phyloP scores from a whole-genome alignment of 2,329 filamentous ascomycete genomes.

The Samsoniella hepiali region DNA sequence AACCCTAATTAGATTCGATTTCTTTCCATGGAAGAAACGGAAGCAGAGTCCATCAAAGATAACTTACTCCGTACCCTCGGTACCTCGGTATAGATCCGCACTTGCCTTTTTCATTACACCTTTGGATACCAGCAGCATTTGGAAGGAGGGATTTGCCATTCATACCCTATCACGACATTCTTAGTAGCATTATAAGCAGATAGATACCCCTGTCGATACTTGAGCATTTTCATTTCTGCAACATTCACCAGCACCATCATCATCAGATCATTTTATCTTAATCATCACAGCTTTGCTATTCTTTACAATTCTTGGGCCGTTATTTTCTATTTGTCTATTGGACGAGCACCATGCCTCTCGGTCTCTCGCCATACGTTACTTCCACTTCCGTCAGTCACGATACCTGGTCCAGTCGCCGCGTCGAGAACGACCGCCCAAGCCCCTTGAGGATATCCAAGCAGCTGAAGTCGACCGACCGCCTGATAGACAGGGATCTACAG shows the following conservation, averaged over 20 bases:
- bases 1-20: slow-evolving; percentile 56
- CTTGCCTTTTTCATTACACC: neutral
- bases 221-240: slow-evolving; percentile 8
- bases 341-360: slow-evolving; percentile 8
- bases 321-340: slow-evolving; percentile 3
- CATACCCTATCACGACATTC: neutral
- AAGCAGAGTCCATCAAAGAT: slow-evolving; percentile 56
- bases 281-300: slow-evolving; percentile 10
- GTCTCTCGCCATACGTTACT: slow-evolving; percentile 16
- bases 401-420: slow-evolving; percentile 22
- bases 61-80: slow-evolving; percentile 54
- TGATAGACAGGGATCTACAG: slow-evolving; percentile 8
- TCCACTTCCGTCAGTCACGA: slow-evolving; percentile 20
- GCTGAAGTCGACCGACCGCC: slow-evolving; percentile 21
- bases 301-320: neutral
- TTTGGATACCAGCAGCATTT: slow-evolving; percentile 6
- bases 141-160: neutral
- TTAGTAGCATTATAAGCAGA: slow-evolving; percentile 9
- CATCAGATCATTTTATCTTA: slow-evolving; percentile 12
- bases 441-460: slow-evolving; percentile 52
- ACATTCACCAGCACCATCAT: slow-evolving; percentile 9
- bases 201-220: slow-evolving; percentile 11
- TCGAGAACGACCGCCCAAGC: slow-evolving; percentile 33
- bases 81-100: slow-evolving; percentile 26
- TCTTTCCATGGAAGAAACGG: slow-evolving; percentile 57